Conservation (phyloP, 2,329 filamentous ascomycete genomes). For the Penicillium sp. region DNA sequence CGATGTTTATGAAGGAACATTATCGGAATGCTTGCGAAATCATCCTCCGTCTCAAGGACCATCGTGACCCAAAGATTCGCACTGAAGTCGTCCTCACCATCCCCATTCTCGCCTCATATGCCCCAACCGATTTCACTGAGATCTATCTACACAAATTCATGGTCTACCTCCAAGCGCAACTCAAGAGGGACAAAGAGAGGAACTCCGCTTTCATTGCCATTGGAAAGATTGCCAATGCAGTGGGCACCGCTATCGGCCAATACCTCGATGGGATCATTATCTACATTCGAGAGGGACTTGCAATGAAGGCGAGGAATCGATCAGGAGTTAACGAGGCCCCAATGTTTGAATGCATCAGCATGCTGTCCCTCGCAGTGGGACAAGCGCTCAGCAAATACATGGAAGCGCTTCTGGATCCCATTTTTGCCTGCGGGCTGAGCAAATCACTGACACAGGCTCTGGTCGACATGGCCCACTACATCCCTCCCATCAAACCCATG, state of each 20-base stretch:
- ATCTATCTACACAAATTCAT: slow-evolving; percentile 91
- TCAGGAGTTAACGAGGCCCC: slow-evolving; percentile 55
- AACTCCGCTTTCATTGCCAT: slow-evolving; percentile 94
- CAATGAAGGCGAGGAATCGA: slow-evolving; percentile 62
- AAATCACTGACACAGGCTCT: slow-evolving; percentile 89
- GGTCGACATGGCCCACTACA: slow-evolving; percentile 98
- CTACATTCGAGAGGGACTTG: slow-evolving; percentile 84
- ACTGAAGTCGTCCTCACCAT: slow-evolving; percentile 86
- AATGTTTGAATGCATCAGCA: slow-evolving; percentile 95
- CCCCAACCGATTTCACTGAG: slow-evolving; percentile 78
- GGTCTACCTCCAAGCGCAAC: slow-evolving; percentile 84
- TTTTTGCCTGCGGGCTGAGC: slow-evolving; percentile 91
- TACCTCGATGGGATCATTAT: slow-evolving; percentile 91
- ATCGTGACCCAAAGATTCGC: slow-evolving; percentile 76
- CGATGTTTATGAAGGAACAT: slow-evolving; percentile 97
- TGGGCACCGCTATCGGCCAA: slow-evolving; percentile 86
- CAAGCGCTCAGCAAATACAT: slow-evolving; percentile 98
- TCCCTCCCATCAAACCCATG: slow-evolving; percentile 81
- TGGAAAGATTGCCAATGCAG: slow-evolving; percentile 89
- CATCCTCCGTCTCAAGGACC: slow-evolving; percentile 83
- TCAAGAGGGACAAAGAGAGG: slow-evolving; percentile 89
- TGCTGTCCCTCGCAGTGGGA: slow-evolving; percentile 86
- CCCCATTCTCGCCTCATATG: slow-evolving; percentile 84
- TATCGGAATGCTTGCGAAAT: slow-evolving; percentile 90
- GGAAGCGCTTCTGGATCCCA: slow-evolving; percentile 86